These are phyloP conservation scores for Scleroderma citrinum DNA, from an alignment of 768 basidiomycete genomes.

Conservation along the genomic window DNA sequence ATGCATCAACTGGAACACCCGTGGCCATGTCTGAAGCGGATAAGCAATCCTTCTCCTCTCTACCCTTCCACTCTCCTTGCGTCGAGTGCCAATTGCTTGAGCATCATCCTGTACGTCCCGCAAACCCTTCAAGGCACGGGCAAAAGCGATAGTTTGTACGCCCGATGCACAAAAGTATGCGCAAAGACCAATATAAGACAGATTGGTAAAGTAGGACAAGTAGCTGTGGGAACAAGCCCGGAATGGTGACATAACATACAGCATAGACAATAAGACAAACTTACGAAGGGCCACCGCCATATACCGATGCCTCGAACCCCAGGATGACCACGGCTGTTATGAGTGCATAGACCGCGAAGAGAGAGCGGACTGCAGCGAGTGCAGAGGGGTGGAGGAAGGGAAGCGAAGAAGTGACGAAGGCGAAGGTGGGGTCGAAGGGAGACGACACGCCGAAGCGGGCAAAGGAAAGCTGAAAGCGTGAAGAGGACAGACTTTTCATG, in stretches of 20 bases:
- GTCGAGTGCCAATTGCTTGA: not conserved
- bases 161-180: constrained; percentile 59
- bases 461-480: constrained; percentile 7
- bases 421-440: constrained; percentile 36
- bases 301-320: constrained; percentile 22
- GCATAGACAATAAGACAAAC: not conserved
- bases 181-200: constrained; percentile 55
- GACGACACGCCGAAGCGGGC: constrained; percentile 29
- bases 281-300: constrained; percentile 26
- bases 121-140: constrained; percentile 2
- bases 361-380: constrained; percentile 41
- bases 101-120: constrained; percentile 6
- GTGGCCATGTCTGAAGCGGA: constrained; percentile 56
- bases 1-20: constrained; percentile 50
- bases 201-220: constrained; percentile 60
- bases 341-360: constrained; percentile 48
- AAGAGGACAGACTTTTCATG: constrained; percentile 1
- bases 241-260: not conserved
- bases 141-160: constrained; percentile 46
- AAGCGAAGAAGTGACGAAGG: constrained; percentile 37
- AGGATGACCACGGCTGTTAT: constrained; percentile 33
- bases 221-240: constrained; percentile 32
- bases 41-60: constrained; percentile 33
- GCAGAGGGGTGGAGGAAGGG: constrained; percentile 32
- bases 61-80: constrained; percentile 4